Evolutionary conservation across 208 protist genomes (phyloP), one percentile per base, ranked within the genome.

Genomic region (Leishmania tarentolae): DNA sequence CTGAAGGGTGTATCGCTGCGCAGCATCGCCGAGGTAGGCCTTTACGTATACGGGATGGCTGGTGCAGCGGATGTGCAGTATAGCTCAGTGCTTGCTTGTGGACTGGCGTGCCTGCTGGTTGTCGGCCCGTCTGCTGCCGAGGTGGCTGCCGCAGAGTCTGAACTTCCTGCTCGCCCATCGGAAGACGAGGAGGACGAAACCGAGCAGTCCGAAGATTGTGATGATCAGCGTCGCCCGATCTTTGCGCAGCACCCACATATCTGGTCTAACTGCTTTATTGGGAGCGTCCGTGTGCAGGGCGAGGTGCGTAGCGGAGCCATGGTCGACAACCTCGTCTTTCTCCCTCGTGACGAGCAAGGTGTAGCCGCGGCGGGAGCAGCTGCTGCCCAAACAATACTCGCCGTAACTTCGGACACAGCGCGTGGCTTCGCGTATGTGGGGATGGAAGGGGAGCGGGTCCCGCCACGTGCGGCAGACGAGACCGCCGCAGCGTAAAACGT

Each of bases 241-340:
- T 79, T 88, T 5, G 86, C 80, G 15, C 92, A 94, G 68, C 94
- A 96, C 83, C 92, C 92, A 21, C 73, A 75, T 40, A 53, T 97
- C n/a, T 86, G 81, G 7, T 68, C 77, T 0, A 95, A 92, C 82
- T 76, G 74, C 21, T 82, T 97, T 72, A 82, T 87, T 28, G 94
- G 94, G 46, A 66, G 69, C 6, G 92, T 97, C 13, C 91, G 94
- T 28, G 82, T 96, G 63, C 89, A 94, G 74, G 90, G 92, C 28
- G 87, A 91, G 53, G 86, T 95, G 73, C 91, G 86, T 46, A 88
- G 82, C 78, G 90, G 87, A 0, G 86, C 89, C 24, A 87, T 93
- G 24, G 87, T 87, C 35, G 87, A 97, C 84, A 97, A 97, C 87
- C 80, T 93, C 24, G 88, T 97, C 73, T 94, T 91, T 83, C 53